Conservation (phyloP, 495 filamentous ascomycete species). For the Aspergillus hancockii region DNA sequence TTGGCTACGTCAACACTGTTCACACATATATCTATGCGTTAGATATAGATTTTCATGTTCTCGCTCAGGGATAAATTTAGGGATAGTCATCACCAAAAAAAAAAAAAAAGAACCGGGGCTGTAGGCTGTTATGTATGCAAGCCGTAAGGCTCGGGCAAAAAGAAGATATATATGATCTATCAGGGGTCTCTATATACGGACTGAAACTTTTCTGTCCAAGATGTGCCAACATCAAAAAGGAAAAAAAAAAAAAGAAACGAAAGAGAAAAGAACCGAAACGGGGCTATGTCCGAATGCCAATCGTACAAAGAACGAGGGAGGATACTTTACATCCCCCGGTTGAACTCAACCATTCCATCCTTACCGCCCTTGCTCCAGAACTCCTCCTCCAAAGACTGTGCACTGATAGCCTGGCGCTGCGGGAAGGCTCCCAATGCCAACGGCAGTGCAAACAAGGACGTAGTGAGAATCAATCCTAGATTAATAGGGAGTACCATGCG, state of each 20-base stretch:
- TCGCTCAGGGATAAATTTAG: too few relatives aligned
- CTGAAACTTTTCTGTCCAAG: slow-evolving; percentile 1
- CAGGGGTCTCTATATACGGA: background rate
- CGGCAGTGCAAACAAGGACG: slow-evolving; percentile 77
- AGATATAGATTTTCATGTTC: too few relatives aligned
- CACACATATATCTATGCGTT: too few relatives aligned
- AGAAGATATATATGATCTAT: background rate
- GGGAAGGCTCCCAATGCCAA: slow-evolving; percentile 90
- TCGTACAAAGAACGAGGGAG: slow-evolving; percentile 13
- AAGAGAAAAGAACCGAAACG: slow-evolving; percentile 15
- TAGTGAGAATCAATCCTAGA: slow-evolving; percentile 75
- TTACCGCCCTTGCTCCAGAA: slow-evolving; percentile 74
- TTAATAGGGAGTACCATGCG: slow-evolving; percentile 75
- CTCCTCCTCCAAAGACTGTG: slow-evolving; percentile 73
- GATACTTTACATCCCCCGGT: slow-evolving; percentile 70
- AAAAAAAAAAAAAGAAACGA: background rate
- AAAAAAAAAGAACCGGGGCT: too few relatives aligned
- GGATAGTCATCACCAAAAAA: too few relatives aligned
- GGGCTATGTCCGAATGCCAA: slow-evolving; percentile 5
- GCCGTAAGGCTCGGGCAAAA: background rate
- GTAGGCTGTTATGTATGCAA: too few relatives aligned
- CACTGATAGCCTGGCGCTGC: slow-evolving; percentile 77
- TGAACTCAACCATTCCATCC: slow-evolving; percentile 80
- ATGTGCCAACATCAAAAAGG: background rate
- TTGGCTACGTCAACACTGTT: too few relatives aligned